Evolutionary conservation across 2,329 filamentous ascomycete genomes (phyloP).

Genomic region (Amauroascus verrucosus): DNA sequence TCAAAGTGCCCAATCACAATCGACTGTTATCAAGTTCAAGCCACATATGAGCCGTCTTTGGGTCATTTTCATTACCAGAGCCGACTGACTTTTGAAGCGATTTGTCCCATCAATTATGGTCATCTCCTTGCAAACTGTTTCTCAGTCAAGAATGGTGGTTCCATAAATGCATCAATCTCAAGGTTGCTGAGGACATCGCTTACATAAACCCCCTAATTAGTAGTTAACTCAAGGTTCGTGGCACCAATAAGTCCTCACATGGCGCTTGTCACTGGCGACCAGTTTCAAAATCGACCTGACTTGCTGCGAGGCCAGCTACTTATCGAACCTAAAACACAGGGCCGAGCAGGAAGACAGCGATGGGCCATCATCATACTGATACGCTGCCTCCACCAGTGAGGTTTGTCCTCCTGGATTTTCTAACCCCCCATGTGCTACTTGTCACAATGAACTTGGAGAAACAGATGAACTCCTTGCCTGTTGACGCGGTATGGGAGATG

Average conservation of each 20-base stretch:
- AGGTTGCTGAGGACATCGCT: neutral
- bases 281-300: neutral
- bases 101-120: too few species aligned
- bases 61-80: too few species aligned
- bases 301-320: neutral
- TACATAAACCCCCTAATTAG: neutral
- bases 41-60: neutral
- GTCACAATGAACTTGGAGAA: slow-evolving; percentile 36
- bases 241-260: neutral
- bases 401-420: slow-evolving; percentile 23
- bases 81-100: too few species aligned
- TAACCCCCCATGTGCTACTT: slow-evolving; percentile 34
- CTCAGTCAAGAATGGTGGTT: too few species aligned
- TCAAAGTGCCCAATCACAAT: neutral
- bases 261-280: neutral
- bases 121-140: too few species aligned
- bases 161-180: too few species aligned
- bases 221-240: neutral
- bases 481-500: slow-evolving; percentile 30
- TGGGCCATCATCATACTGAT: slow-evolving; percentile 8
- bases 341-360: neutral
- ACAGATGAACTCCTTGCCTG: slow-evolving; percentile 34
- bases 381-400: slow-evolving; percentile 13
- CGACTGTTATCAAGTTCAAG: neutral
- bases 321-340: neutral